Base-by-base conservation (phyloP, 495 filamentous ascomycete species). In the Penicillium coffeae region DNA sequence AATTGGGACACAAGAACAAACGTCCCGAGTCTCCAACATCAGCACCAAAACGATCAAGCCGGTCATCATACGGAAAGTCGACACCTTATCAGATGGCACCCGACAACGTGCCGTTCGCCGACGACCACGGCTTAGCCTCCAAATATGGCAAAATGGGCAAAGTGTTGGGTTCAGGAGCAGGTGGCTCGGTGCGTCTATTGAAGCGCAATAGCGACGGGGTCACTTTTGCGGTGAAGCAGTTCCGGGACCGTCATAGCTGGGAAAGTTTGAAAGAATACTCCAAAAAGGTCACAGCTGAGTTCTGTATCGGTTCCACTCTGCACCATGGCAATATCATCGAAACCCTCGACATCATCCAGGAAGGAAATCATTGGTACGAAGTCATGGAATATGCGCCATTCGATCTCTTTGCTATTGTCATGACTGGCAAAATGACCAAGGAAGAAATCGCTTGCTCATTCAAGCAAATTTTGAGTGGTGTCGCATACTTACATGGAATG, bases 351-450 rank as follows among this genome's bases (percentile, higher is more conserved):
- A 95, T 99, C 52, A 83, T 99, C 13, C 86, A 96, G 50, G 93
- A 99, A 74, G 92, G 89, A 64, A 84, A 81, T 21, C 88, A 86
- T 52, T 99, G 93, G 91, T 99, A 94, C 65, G 94, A 95, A 62
- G 93, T 99, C 21, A 99, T 99, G 93, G 93, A 99, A 62, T 97
- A 94, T 64, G 94, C 90, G n/a, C 93, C 93, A 4, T 99, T 72
- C 58, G 93, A 99, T 68, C 76, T 99, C 13, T 99, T 99, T 65
- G 93, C 93, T 19, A 95, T 94, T 51, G 93, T 99, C 52, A 99
- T 99, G 93, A 97, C 93, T 0, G 93, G 93, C 14, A 97, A 93
- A 70, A 99, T 99, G 93, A 80, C 80, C 33, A 84, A 90, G 45
- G 87, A 94, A 48, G 93, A 99, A 68, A 78, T 96, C 44, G 82